These are phyloP conservation scores for Eimeria sp. DNA, from an alignment of 169 alveolate genomes.

Conservation along the genomic window DNA sequence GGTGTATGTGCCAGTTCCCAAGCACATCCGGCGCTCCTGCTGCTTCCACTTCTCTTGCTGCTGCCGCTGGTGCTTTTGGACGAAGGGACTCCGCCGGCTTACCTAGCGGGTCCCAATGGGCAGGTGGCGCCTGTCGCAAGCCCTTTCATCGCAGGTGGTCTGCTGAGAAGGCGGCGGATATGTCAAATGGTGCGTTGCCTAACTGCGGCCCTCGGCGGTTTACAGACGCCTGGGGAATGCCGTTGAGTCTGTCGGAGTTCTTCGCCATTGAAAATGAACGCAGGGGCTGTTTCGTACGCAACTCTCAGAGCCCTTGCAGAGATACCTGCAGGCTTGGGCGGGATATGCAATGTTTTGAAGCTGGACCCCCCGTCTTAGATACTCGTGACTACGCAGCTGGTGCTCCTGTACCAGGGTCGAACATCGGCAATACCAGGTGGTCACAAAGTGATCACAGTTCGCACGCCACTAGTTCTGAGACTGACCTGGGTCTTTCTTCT, in stretches of 20 bases:
- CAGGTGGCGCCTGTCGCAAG: neutral
- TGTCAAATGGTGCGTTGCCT: neutral
- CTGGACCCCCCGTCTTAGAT: neutral
- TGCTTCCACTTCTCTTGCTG: neutral
- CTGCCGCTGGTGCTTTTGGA: neutral
- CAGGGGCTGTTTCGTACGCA: constrained; percentile 27
- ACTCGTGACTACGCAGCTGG: neutral
- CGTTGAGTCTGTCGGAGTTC: constrained; percentile 66
- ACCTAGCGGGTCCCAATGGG: neutral
- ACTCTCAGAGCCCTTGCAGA: neutral
- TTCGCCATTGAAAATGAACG: constrained; percentile 64
- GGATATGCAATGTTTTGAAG: neutral
- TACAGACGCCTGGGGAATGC: constrained; percentile 73
- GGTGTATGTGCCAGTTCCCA: neutral
- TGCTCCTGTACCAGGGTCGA: neutral
- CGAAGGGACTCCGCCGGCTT: neutral
- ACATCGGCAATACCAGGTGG: neutral
- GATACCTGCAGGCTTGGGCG: neutral
- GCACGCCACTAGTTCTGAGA: neutral
- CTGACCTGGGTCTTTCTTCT: neutral
- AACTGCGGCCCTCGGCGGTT: constrained; percentile 50
- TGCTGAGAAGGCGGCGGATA: constrained; percentile 10
- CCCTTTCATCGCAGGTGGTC: neutral
- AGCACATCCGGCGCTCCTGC: neutral
- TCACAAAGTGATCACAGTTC: neutral